phyloP scores from a whole-genome alignment of 1,284 basidiomycete genomes.

The Stereum hirsutum region DNA sequence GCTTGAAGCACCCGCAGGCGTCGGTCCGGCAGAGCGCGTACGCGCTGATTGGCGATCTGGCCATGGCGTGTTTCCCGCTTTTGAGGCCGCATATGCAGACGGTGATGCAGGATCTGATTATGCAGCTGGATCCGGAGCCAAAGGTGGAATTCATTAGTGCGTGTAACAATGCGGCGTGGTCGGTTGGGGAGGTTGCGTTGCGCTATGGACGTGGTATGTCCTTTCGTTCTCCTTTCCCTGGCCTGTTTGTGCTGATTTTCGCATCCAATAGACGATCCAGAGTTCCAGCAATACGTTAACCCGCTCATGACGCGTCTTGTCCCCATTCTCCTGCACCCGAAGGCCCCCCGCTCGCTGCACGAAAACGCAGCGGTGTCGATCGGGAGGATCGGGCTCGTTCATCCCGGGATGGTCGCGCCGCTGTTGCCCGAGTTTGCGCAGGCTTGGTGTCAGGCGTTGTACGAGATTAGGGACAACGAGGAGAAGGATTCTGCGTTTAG shows the following conservation, averaged over 20 bases:
- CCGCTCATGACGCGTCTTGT: slow-evolving; percentile 84
- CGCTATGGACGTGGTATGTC: slow-evolving; percentile 74
- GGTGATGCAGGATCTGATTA: slow-evolving; percentile 86
- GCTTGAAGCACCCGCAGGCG: slow-evolving; percentile 90
- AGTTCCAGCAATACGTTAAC: slow-evolving; percentile 85
- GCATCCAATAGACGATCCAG: slow-evolving; percentile 48
- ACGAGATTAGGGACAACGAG: slow-evolving; percentile 99
- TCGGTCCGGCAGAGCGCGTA: slow-evolving; percentile 95
- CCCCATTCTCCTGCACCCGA: slow-evolving; percentile 86
- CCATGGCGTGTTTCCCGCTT: slow-evolving; percentile 88
- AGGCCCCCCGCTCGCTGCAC: slow-evolving; percentile 88
- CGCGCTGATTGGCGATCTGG: slow-evolving; percentile 94
- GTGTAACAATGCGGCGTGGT: slow-evolving; percentile 99
- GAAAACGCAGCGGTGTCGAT: slow-evolving; percentile 99
- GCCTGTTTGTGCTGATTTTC: slow-evolving; percentile 1
- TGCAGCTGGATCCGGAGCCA: slow-evolving; percentile 87
- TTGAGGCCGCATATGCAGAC: slow-evolving; percentile 79
- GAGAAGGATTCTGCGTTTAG: slow-evolving; percentile 99
- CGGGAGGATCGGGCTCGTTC: slow-evolving; percentile 90
- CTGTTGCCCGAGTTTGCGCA: slow-evolving; percentile 88
- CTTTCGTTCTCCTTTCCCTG: slow-evolving; percentile 13
- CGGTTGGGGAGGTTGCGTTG: slow-evolving; percentile 92
- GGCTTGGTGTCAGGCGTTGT: slow-evolving; percentile 94
- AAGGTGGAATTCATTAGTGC: slow-evolving; percentile 91
- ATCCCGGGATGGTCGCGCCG: slow-evolving; percentile 83